phyloP scores from a whole-genome alignment of 805 yeast species.

The Ogataea pini region DNA sequence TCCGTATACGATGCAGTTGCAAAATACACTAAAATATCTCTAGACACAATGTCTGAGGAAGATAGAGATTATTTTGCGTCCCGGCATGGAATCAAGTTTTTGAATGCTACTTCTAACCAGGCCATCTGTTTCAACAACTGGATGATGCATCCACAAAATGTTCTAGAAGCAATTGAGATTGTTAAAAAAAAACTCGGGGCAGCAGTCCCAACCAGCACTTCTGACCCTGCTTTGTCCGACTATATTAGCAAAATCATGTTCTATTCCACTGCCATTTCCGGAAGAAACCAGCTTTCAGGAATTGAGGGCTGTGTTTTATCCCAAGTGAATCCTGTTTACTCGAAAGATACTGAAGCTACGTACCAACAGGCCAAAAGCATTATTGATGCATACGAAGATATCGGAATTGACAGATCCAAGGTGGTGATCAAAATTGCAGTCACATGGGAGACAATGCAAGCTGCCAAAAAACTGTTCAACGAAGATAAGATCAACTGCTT shows the following conservation, averaged over 20 bases:
- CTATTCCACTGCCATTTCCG: slow-evolving; percentile 29
- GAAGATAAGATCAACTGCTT: slow-evolving; percentile 31
- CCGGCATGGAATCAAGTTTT: slow-evolving; percentile 19
- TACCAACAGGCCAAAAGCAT: slow-evolving; percentile 29
- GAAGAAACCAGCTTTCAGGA: slow-evolving; percentile 25
- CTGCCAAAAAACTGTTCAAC: slow-evolving; percentile 30
- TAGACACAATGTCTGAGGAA: slow-evolving; percentile 29
- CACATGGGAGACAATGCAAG: slow-evolving; percentile 38
- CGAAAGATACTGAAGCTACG: slow-evolving; percentile 31
- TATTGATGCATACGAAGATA: slow-evolving; percentile 34
- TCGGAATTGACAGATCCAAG: slow-evolving; percentile 34
- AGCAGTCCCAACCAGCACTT: slow-evolving; percentile 16
- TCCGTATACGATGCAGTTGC: slow-evolving; percentile 20
- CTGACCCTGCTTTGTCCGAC: slow-evolving; percentile 10
- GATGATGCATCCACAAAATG: slow-evolving; percentile 24
- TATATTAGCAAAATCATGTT: slow-evolving; percentile 23
- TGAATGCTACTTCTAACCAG: slow-evolving; percentile 34
- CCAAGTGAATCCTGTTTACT: slow-evolving; percentile 33
- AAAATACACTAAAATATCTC: slow-evolving; percentile 23
- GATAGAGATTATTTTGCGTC: slow-evolving; percentile 20
- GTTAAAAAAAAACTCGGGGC: slow-evolving; percentile 16
- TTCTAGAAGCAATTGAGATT: slow-evolving; percentile 24
- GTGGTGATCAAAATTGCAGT: slow-evolving; percentile 39
- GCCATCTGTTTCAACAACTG: slow-evolving; percentile 28
- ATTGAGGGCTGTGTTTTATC: slow-evolving; percentile 28